A percentile compares a stretch with the other conserved stretches of the same genome.
Conservation (phyloP, 2,329 filamentous ascomycete genomes). For the Escovopsis sp. region DNA sequence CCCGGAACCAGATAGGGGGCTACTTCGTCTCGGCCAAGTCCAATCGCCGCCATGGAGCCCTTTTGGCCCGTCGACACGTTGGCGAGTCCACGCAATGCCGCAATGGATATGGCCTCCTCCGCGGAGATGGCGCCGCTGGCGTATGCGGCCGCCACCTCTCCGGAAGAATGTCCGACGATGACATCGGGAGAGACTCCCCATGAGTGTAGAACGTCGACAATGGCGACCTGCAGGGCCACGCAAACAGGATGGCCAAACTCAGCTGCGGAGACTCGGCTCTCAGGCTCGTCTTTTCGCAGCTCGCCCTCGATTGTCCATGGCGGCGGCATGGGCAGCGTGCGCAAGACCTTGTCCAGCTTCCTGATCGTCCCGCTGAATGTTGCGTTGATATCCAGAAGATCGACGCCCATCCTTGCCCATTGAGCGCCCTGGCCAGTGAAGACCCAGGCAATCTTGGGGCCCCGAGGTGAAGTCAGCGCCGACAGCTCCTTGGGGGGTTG, state of each 20-base stretch:
- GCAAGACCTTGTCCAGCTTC: conserved; percentile 4
- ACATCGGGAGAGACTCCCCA: conserved; percentile 18
- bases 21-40: conserved; percentile 18
- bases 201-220: conserved; percentile 23
- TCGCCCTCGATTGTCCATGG: conserved; percentile 11
- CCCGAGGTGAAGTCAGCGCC: neutral
- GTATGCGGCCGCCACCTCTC: conserved; percentile 31
- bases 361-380: conserved; percentile 5
- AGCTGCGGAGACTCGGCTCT: conserved; percentile 7
- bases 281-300: conserved; percentile 4
- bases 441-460: conserved; percentile 5
- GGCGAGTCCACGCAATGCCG: conserved; percentile 26
- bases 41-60: conserved; percentile 26
- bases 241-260: conserved; percentile 24
- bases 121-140: conserved; percentile 21
- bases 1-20: conserved; percentile 12
- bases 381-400: conserved; percentile 8
- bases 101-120: conserved; percentile 21
- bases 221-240: conserved; percentile 27
- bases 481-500: neutral
- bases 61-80: neutral
- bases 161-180: conserved; percentile 28
- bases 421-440: conserved; percentile 24
- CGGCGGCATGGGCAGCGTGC: neutral
- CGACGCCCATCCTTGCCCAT: conserved; percentile 17